phyloP scores from a whole-genome alignment of 345 rosid genomes.

The Rhizophora mangle region DNA sequence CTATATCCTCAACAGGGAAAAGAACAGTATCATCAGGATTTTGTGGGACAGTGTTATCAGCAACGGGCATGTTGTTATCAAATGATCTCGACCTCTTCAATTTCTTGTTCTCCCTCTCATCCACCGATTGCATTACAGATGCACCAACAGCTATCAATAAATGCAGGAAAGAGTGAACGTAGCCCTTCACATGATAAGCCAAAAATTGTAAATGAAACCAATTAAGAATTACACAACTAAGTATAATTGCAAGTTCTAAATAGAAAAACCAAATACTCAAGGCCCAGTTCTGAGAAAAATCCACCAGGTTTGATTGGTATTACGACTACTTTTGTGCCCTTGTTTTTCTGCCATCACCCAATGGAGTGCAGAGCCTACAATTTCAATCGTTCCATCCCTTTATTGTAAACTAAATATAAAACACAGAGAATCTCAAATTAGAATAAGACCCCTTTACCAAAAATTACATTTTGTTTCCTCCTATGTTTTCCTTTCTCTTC shows the following conservation, averaged over 20 bases:
- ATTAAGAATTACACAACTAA: not conserved
- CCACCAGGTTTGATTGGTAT: too few relatives aligned
- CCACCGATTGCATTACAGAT: constrained; percentile 59
- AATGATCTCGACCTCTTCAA: constrained; percentile 46
- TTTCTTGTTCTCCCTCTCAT: constrained; percentile 39
- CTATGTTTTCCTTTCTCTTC: not conserved
- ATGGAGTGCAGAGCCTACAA: not conserved
- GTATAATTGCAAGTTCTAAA: not conserved
- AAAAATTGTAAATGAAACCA: not conserved
- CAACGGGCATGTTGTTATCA: constrained; percentile 45
- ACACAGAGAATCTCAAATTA: not conserved
- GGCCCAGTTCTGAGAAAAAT: too few relatives aligned
- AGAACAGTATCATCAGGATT: constrained; percentile 35
- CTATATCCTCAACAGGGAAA: constrained; percentile 76
- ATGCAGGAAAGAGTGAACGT: constrained; percentile 17
- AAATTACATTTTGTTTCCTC: not conserved
- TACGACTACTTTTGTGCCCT: not conserved
- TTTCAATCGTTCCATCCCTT: not conserved
- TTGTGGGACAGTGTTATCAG: constrained; percentile 40
- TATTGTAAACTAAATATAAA: not conserved
- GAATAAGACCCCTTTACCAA: not conserved
- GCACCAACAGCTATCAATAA: constrained; percentile 14
- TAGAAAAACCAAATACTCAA: too few relatives aligned
- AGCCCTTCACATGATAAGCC: not conserved
- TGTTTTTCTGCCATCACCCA: not conserved